Percentiles rank a stretch among this genome's conserved stretches.
Conservation (phyloP, 2,329 filamentous ascomycete genomes). For the Aspergillus pseudotamarii region DNA sequence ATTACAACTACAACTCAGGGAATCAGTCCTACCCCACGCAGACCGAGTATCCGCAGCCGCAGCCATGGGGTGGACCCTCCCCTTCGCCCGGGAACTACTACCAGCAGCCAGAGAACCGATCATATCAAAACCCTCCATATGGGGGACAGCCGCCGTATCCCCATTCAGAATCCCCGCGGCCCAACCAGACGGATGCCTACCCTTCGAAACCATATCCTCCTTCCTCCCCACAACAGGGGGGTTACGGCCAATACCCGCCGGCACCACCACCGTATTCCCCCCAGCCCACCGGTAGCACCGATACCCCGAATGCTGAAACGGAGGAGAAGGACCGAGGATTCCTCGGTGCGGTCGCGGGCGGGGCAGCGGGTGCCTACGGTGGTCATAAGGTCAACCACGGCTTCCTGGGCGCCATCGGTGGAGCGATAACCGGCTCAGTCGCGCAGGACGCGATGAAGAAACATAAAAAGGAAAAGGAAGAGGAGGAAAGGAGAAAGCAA, state of each 20-base stretch:
- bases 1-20: neutral
- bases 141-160: neutral
- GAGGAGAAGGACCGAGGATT: conserved; percentile 47
- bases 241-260: neutral
- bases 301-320: neutral
- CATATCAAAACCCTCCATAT: neutral
- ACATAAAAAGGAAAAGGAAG: conserved; percentile 33
- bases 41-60: neutral
- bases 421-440: conserved; percentile 48
- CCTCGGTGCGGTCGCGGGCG: conserved; percentile 48
- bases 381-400: conserved; percentile 51
- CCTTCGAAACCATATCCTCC: neutral
- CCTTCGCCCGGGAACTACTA: neutral
- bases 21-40: neutral
- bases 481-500: conserved; percentile 11
- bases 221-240: neutral
- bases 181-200: conserved; percentile 2
- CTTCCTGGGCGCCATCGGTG: conserved; percentile 49
- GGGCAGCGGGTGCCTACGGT: conserved; percentile 46
- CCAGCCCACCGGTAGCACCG: neutral
- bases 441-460: conserved; percentile 49
- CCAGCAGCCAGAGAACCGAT: neutral
- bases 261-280: conserved; percentile 7
- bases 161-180: neutral
- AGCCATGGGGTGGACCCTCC: neutral